These are phyloP conservation scores for Filobasidium wieringae DNA, from an alignment of 768 basidiomycete species.

Conservation along the genomic window DNA sequence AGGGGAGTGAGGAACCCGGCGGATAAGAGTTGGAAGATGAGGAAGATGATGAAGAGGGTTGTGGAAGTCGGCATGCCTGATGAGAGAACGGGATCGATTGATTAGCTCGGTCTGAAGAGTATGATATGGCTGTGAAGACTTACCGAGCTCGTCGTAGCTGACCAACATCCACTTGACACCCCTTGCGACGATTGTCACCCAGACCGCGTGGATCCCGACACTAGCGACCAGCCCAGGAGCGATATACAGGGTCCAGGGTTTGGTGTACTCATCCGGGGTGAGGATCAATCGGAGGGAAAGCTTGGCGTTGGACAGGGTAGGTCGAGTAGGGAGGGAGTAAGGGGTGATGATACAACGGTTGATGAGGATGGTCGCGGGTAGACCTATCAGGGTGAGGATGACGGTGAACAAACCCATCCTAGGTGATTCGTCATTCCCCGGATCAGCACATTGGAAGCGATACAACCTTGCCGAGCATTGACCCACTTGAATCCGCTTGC, in stretches of 20 bases:
- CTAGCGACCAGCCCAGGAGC: slow-evolving; percentile 34
- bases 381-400: slow-evolving; percentile 30
- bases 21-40: slow-evolving; percentile 34
- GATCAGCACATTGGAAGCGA: neutral
- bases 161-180: slow-evolving; percentile 21
- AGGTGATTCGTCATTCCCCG: no score
- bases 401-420: slow-evolving; percentile 38
- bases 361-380: slow-evolving; percentile 37
- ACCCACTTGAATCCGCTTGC: slow-evolving; percentile 33
- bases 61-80: slow-evolving; percentile 6
- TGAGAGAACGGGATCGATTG: slow-evolving; percentile 1
- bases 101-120: neutral
- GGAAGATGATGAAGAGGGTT: slow-evolving; percentile 29
- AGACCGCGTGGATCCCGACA: slow-evolving; percentile 30
- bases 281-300: slow-evolving; percentile 32
- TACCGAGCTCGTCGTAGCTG: neutral
- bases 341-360: slow-evolving; percentile 40
- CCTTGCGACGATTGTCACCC: slow-evolving; percentile 33
- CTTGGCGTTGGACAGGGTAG: slow-evolving; percentile 13
- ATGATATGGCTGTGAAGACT: neutral
- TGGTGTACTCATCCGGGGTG: slow-evolving; percentile 29
- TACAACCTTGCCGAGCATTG: neutral
- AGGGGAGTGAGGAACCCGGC: slow-evolving; percentile 32
- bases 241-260: slow-evolving; percentile 33
- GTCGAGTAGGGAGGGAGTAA: slow-evolving; percentile 26